Percentiles rank a stretch among this genome's conserved stretches.
Conservation (phyloP, 495 filamentous ascomycete species). For the Amphirosellinia nigrospora region DNA sequence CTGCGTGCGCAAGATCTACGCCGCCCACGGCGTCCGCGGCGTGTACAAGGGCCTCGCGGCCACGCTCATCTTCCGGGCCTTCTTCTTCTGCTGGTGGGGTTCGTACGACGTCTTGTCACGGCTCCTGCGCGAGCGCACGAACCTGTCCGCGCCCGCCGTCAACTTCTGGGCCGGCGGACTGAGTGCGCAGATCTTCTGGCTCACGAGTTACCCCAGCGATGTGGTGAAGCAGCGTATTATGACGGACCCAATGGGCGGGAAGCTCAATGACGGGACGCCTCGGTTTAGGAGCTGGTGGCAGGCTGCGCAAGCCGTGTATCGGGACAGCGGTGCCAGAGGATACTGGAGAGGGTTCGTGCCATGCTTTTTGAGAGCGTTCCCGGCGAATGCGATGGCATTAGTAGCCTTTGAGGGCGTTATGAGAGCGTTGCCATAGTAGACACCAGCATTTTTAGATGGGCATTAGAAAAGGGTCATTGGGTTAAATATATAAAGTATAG, state of each 20-base stretch:
- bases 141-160: conserved; percentile 75
- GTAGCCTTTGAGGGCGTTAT: conserved; percentile 93
- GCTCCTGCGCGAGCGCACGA: conserved; percentile 67
- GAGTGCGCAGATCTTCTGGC: conserved; percentile 91
- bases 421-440: conserved; percentile 71
- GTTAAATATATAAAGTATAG: conserved; percentile 4
- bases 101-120: conserved; percentile 84
- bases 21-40: conserved; percentile 73
- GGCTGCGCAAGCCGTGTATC: conserved; percentile 77
- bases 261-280: conserved; percentile 69
- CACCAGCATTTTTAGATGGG: neutral
- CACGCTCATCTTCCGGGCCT: conserved; percentile 86
- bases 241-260: conserved; percentile 84
- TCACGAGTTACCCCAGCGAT: conserved; percentile 88
- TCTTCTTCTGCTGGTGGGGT: conserved; percentile 98
- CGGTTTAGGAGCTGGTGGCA: conserved; percentile 79
- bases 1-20: conserved; percentile 71
- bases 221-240: conserved; percentile 98
- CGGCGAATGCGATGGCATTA: conserved; percentile 93
- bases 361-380: conserved; percentile 92
- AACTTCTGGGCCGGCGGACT: conserved; percentile 98
- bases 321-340: conserved; percentile 74
- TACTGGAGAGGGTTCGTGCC: conserved; percentile 95
- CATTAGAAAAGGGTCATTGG: neutral
- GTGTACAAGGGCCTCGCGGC: conserved; percentile 84